Evolutionary conservation across 2,329 filamentous ascomycete species (phyloP), one percentile per base, ranked within the genome.

Genomic region (Fusarium papillatum): DNA sequence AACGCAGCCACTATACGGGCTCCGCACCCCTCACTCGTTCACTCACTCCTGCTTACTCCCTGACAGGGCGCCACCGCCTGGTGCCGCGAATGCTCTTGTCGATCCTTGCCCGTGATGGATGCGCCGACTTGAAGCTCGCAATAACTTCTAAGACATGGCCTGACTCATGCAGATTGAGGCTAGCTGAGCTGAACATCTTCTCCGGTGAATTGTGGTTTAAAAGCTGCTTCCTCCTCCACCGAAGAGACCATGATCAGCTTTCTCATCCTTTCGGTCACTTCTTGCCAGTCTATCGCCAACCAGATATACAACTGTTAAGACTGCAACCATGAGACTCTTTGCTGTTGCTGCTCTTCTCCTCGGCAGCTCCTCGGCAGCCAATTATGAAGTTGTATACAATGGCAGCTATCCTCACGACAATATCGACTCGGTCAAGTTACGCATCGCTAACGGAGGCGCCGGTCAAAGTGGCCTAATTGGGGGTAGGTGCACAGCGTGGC

Each of bases 401-500:
- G 79, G 78, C 0, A 77, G 73, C 2, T 71, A 75, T 11, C 64
- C 72, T 4, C 55, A 53, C 4, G 48, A 68, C 2, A 68, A 55
- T 4, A 74, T 66, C 31, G 68, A 72, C 24, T 59, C 69, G 5
- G 66, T 80, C 9, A 69, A 73, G 69, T 70, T 84, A 3, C 78
- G 78, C 9, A 83, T 84, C 66, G 83, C 79, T 4, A 85, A 83
- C 24, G 83, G 83, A 43, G 83, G 83, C 19, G 83, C 83, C 6
- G 84, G 83, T 3, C 83, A 85, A 64, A 84, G 81, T 26, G 83
- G 84, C 1, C 69, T 85, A 17, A 80, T 85, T 46, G 80, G 81
- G 71, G 82, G 83, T 83, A 11, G 26, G 36, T 17, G 4, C 16
- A 4, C 34, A 36, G n/a, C n/a, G 34, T 38, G 10, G 17, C 10